Conservation (phyloP, 2,329 filamentous ascomycete species). For the Endoconidiophora laricicola region DNA sequence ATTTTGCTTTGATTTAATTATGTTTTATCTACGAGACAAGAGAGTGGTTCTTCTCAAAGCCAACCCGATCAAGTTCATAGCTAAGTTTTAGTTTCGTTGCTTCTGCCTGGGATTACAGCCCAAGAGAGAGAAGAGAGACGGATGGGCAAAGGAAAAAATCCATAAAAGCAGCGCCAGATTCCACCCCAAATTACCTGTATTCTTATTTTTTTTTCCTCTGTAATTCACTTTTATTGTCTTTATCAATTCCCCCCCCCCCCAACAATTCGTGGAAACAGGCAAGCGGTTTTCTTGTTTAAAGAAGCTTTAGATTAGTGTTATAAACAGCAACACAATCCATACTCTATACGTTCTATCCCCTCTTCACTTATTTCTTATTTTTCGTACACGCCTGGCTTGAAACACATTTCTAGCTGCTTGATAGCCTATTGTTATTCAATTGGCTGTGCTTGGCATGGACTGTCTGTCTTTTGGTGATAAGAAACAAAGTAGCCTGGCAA, state of each 20-base stretch:
- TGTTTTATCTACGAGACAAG: too few species aligned
- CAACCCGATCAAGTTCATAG: too few species aligned
- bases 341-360: background rate
- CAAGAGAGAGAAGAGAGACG: background rate
- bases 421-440: too few species aligned
- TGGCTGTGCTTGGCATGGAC: too few species aligned
- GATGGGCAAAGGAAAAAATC: background rate
- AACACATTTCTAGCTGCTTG: too few species aligned
- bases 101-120: background rate
- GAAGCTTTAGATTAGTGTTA: background rate
- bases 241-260: background rate
- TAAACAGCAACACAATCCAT: background rate
- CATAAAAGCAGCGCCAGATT: background rate
- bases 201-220: conserved; percentile 1
- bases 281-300: too few species aligned
- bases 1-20: too few species aligned
- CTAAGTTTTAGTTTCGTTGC: too few species aligned
- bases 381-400: background rate
- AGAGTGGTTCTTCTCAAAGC: too few species aligned
- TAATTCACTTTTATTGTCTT: background rate
- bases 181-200: background rate
- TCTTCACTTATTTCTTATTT: background rate
- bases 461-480: too few species aligned
- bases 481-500: too few species aligned
- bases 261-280: background rate